Percentiles rank a stretch among this genome's conserved stretches.
Evolutionary conservation across 768 basidiomycete species (phyloP).

Genomic region (Scleroderma bovista): DNA sequence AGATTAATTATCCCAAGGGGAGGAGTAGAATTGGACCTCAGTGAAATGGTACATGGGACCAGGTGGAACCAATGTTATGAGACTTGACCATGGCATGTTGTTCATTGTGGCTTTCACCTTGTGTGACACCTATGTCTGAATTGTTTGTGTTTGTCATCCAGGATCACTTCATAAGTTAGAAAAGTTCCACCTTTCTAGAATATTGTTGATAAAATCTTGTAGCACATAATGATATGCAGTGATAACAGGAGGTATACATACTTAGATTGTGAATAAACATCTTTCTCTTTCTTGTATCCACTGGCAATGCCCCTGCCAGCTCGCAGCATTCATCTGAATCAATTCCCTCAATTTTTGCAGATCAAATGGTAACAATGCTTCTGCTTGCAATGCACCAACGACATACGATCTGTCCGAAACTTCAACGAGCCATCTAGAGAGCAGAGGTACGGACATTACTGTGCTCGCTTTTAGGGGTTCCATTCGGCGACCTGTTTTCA

Average conservation of each 20-base stretch:
- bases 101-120: too few relatives aligned
- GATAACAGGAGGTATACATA: not conserved
- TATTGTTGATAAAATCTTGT: too few relatives aligned
- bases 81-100: too few relatives aligned
- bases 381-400: constrained; percentile 35
- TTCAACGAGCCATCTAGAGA: not conserved
- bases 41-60: too few relatives aligned
- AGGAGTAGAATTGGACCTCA: too few relatives aligned
- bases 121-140: too few relatives aligned
- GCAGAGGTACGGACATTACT: constrained; percentile 35
- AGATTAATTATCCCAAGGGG: too few relatives aligned
- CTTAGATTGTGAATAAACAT: not conserved
- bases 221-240: too few relatives aligned
- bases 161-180: too few relatives aligned
- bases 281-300: constrained; percentile 26
- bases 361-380: constrained; percentile 33
- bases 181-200: too few relatives aligned
- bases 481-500: constrained; percentile 25
- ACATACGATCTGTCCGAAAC: constrained; percentile 35
- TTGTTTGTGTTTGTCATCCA: too few relatives aligned
- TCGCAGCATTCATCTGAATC: constrained; percentile 34
- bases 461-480: constrained; percentile 42
- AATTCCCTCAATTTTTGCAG: constrained; percentile 30
- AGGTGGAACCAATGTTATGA: too few relatives aligned
- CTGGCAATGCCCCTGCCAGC: constrained; percentile 37